A percentile compares a stretch with the other conserved stretches of the same genome.
Evolutionary conservation across 2,329 filamentous ascomycete genomes (phyloP).

Genomic region (Microcyclospora tardicrescens): DNA sequence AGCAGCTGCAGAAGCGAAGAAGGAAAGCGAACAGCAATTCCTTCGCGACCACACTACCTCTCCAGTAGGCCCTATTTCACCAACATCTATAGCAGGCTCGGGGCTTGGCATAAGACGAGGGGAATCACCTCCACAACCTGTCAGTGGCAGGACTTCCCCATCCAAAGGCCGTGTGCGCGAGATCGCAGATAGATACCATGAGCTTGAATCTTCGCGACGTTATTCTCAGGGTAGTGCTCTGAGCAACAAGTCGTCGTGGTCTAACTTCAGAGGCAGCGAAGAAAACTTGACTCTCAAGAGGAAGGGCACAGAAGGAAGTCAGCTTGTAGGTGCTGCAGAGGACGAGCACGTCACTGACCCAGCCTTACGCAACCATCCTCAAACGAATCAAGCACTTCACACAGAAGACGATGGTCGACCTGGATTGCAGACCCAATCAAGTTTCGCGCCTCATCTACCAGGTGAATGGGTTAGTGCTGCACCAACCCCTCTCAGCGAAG

Average conservation of each 20-base stretch:
- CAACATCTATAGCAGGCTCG: neutral
- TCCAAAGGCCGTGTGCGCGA: constrained; percentile 39
- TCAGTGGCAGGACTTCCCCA: constrained; percentile 13
- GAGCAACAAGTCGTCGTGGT: constrained; percentile 31
- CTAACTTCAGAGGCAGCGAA: constrained; percentile 23
- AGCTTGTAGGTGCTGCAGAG: too few relatives aligned
- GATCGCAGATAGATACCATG: constrained; percentile 37
- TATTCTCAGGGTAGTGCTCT: constrained; percentile 28
- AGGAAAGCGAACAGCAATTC: constrained; percentile 12
- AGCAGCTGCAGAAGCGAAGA: constrained; percentile 13
- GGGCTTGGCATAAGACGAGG: constrained; percentile 5
- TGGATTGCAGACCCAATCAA: constrained; percentile 17
- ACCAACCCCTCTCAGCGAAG: constrained; percentile 28
- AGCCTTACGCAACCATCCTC: too few relatives aligned
- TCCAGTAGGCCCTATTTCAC: constrained; percentile 3
- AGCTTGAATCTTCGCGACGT: constrained; percentile 32
- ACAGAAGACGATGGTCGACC: constrained; percentile 3
- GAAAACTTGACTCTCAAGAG: constrained; percentile 20
- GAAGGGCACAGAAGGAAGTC: constrained; percentile 1
- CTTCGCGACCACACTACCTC: constrained; percentile 13
- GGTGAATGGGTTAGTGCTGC: constrained; percentile 42
- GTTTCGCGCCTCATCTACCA: constrained; percentile 39
- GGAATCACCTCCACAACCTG: constrained; percentile 6
- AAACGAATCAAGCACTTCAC: too few relatives aligned
- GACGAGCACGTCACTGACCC: too few relatives aligned